These are phyloP conservation scores for Aspergillus taichungensis DNA, from an alignment of 495 filamentous ascomycete species.

Conservation along the genomic window DNA sequence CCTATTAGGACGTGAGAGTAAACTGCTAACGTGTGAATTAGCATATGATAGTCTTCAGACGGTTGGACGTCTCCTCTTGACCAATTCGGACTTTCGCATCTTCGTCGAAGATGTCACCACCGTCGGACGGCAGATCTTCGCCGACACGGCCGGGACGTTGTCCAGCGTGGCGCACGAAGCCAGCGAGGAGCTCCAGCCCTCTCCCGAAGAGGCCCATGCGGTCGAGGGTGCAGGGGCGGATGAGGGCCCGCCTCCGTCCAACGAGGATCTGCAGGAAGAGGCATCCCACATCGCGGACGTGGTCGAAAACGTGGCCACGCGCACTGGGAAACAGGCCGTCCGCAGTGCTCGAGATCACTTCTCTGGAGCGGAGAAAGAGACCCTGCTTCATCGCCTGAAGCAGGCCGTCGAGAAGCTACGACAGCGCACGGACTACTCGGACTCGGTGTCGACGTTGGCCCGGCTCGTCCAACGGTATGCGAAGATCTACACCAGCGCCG, in stretches of 20 bases:
- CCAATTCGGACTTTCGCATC: conserved; percentile 81
- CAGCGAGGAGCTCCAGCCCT: conserved; percentile 62
- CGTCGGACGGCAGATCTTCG: conserved; percentile 76
- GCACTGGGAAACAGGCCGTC: conserved; percentile 57
- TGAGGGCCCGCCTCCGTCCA: conserved; percentile 40
- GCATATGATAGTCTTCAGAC: conserved; percentile 79
- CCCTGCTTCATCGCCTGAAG: conserved; percentile 66
- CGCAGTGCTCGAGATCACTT: conserved; percentile 59
- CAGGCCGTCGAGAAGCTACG: conserved; percentile 66
- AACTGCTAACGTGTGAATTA: conserved; percentile 24
- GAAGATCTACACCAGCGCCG: conserved; percentile 62
- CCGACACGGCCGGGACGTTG: conserved; percentile 71
- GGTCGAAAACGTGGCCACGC: conserved; percentile 52
- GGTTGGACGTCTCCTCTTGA: conserved; percentile 72
- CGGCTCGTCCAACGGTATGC: conserved; percentile 72
- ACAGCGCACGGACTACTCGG: conserved; percentile 68
- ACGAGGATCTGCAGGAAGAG: conserved; percentile 54
- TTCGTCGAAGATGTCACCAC: conserved; percentile 77
- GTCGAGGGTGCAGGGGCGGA: conserved; percentile 51
- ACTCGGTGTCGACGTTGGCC: conserved; percentile 72
- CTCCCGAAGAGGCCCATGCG: conserved; percentile 47
- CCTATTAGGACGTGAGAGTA: not conserved
- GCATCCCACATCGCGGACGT: conserved; percentile 53
- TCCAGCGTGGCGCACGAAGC: conserved; percentile 64
- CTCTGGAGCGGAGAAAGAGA: conserved; percentile 59